Base-by-base conservation (phyloP, 257 asterid species). In the Nicotiana paniculata region DNA sequence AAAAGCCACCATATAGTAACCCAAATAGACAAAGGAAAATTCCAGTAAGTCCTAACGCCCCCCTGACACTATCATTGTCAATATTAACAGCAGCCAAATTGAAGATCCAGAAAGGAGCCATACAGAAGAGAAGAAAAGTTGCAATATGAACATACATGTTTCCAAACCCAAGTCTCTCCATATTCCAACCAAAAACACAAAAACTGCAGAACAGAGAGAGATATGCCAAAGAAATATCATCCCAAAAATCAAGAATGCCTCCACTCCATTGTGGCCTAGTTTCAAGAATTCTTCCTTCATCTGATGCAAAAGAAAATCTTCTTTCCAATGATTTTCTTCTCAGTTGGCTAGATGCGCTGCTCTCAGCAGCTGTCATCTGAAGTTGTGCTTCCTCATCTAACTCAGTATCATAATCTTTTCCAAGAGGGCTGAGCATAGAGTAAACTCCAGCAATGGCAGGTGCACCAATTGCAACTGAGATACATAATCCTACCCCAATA, bases 171-270 rank as follows among this genome's bases (percentile, higher is more conserved):
- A 93, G 92, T 37, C 98, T 91, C 90, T 93, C 98, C 98, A 93
- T 95, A 63, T 95, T 95, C 98, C 98, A 90, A 39, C 97, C 98
- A 21, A 95, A 95, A n/a, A 95, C 97, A 74, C 98, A 93, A 85
- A 95, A 93, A 82, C 90, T 88, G 68, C 98, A 95, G 89, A 92
- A 95, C 59, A 95, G 54, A 6, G 97, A 95, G 74, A 95, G 95
- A 84, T 92, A 95, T 51, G 98, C 97, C 66, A 90, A 80, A 4
- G 98, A 95, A 81, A 95, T 91, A 67, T 95, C 98, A 15, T 95
- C 92, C 98, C 98, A 95, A 59, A 95, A 83, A 84, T 95, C 97
- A 77, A 95, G 89, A 84, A 95, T 77, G 17, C 98, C 95, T 35
- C 98, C 98, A 51, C 97, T 93, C 98, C 98, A 95, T 33, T 13